A percentile compares a stretch with the other conserved stretches of the same genome.
Conservation (phyloP, 2,329 filamentous ascomycete genomes). For the Ophiocordyceps polyrhachis-furcata region DNA sequence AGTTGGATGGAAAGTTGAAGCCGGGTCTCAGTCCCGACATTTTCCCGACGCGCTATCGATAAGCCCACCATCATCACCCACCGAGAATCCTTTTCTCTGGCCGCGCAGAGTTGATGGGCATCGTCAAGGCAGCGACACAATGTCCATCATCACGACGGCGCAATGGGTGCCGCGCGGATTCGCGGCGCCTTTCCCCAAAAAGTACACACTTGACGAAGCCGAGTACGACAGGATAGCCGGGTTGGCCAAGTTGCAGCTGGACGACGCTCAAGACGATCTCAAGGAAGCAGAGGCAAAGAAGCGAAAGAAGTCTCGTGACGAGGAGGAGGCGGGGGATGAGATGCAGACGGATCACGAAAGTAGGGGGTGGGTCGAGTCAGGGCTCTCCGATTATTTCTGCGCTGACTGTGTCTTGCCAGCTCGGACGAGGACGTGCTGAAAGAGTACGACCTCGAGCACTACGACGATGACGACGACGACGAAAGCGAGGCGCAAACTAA, state of each 20-base stretch:
- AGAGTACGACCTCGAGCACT: conserved; percentile 91
- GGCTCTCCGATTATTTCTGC: not conserved
- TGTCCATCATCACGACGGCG: conserved; percentile 62
- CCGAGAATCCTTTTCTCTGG: not conserved
- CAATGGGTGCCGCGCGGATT: conserved; percentile 62
- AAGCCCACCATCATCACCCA: conserved; percentile 12
- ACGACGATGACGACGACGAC: conserved; percentile 92
- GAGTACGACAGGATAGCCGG: conserved; percentile 60
- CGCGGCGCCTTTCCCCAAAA: conserved; percentile 55
- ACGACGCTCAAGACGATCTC: conserved; percentile 79
- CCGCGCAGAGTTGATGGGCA: not conserved
- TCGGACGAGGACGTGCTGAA: conserved; percentile 73
- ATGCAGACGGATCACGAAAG: conserved; percentile 11
- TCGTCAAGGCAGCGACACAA: conserved; percentile 7
- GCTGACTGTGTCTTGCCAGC: conserved; percentile 14
- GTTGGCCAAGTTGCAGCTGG: conserved; percentile 61
- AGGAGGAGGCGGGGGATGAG: conserved; percentile 14
- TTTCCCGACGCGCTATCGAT: conserved; percentile 19
- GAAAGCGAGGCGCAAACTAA: conserved; percentile 36
- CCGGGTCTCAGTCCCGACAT: conserved; percentile 4
- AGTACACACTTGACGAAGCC: conserved; percentile 57
- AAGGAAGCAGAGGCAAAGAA: conserved; percentile 43
- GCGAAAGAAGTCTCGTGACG: conserved; percentile 6
- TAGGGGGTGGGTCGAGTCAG: not conserved
- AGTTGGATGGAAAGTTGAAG: too few relatives aligned